Evolutionary conservation across 2,329 filamentous ascomycete species (phyloP), one percentile per base, ranked within the genome.

Genomic region (Zopfia rhizophila): DNA sequence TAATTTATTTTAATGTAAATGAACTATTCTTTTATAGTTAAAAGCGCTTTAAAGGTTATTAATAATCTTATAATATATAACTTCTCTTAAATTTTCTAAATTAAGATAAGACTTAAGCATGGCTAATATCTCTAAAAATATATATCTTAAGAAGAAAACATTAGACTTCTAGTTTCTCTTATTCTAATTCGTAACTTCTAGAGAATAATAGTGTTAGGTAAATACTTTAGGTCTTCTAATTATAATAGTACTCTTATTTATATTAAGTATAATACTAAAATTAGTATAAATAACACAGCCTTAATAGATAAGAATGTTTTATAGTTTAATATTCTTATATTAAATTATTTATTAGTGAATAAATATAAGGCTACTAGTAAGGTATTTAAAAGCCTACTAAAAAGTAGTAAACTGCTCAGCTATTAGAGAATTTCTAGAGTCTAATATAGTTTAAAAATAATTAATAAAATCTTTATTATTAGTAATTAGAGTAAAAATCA

Each of bases 121-220:
- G 1, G 31, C 17, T 2, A 53, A 21, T 14, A 58, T 55, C 17
- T 60, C 56, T 2, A 56, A 14, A 32, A 46, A 56, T 7, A 60
- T 46, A 22, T 53, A 58, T 3, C 56, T 55, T 12, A 60, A 38
- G 3, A 53, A 54, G 28, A 46, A 60, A 4, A 60, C 35, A 27
- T 60, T 55, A 6, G 52, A 50, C 21, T 45, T 45, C 18, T 14
- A 17, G 36, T 50, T 50, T 31, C 46, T 24, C 7, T 5, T 16
- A 2, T 32, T 44, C 27, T 32, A 50, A 11, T 47, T 29, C 7
- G 22, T 25, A 12, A 55, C 53, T 29, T 57, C 51, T n/a, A 48
- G 53, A 16, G 53, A 35, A 38, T 45, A 47, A 41, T 55, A 57
- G 7, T 28, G 36, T 3, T 11, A 2, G 8, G 51, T 52, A 13